A percentile compares a stretch with the other conserved stretches of the same genome.
phyloP scores from a whole-genome alignment of 805 yeast genomes.

The Saturnispora galanensis region DNA sequence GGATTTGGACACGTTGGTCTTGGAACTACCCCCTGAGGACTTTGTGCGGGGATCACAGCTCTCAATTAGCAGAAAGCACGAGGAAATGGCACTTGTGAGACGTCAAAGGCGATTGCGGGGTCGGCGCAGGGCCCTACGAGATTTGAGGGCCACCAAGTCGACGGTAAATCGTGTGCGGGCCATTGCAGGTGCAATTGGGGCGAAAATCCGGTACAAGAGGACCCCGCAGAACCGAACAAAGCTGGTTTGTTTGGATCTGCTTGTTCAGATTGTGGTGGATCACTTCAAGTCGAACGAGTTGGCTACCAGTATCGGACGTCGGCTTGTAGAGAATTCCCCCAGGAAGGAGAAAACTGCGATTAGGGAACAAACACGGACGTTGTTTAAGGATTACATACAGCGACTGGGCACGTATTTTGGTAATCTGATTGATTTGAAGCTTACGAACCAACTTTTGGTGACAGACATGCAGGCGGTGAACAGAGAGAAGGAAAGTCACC shows the following conservation, averaged over 20 bases:
- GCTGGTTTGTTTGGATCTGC: constrained; percentile 26
- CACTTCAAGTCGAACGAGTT: constrained; percentile 16
- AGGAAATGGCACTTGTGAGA: constrained; percentile 1
- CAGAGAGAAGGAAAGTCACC: constrained; percentile 21
- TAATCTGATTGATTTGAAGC: constrained; percentile 27
- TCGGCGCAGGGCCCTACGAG: background rate
- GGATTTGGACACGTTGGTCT: constrained; percentile 15
- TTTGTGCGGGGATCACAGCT: background rate
- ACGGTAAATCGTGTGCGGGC: constrained; percentile 2
- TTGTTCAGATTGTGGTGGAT: constrained; percentile 24
- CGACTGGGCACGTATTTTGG: constrained; percentile 23
- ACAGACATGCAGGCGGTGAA: constrained; percentile 23
- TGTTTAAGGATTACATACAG: constrained; percentile 17
- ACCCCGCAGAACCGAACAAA: constrained; percentile 22
- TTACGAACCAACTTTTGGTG: constrained; percentile 27
- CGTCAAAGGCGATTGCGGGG: background rate
- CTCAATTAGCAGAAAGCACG: background rate
- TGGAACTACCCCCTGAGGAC: background rate
- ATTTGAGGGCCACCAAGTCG: constrained; percentile 8
- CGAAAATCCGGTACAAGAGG: constrained; percentile 20
- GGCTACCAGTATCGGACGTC: constrained; percentile 8
- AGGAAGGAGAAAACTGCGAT: background rate
- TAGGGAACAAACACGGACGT: constrained; percentile 1
- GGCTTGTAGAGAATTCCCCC: background rate
- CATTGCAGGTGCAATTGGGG: constrained; percentile 2